Percentiles rank a stretch among this genome's conserved stretches.
Evolutionary conservation across 129 eudicot genomes (phyloP).

Genomic region (Flaveria sonorensis): DNA sequence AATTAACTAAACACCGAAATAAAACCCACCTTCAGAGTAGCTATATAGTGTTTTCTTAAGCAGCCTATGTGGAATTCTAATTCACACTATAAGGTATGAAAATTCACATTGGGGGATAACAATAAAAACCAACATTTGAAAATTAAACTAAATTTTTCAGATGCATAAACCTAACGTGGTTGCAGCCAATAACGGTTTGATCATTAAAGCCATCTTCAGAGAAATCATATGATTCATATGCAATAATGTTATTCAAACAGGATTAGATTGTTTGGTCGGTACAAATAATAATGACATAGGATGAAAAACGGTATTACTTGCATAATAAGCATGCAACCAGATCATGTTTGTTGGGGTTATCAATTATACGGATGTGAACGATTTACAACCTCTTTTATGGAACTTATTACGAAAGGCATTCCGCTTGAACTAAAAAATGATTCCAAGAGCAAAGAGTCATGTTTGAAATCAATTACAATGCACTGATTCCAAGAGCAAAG

Average conservation of each 20-base stretch:
- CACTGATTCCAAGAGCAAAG: conserved; percentile 30
- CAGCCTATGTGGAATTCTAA: conserved; percentile 82
- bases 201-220: conserved; percentile 65
- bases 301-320: conserved; percentile 52
- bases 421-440: background rate
- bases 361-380: conserved; percentile 58
- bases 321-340: conserved; percentile 61
- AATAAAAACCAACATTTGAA: background rate
- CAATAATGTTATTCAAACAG: conserved; percentile 6
- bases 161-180: conserved; percentile 47
- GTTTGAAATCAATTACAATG: too few species aligned
- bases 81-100: conserved; percentile 55
- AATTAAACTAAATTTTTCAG: background rate
- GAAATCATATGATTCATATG: conserved; percentile 59
- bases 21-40: conserved; percentile 60
- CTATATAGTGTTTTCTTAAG: conserved; percentile 58
- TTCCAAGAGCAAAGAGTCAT: conserved; percentile 23
- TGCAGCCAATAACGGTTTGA: conserved; percentile 69
- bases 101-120: conserved; percentile 16
- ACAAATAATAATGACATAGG: conserved; percentile 16
- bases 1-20: background rate
- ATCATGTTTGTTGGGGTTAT: conserved; percentile 40
- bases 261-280: background rate
- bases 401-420: background rate
- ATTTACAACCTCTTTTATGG: conserved; percentile 52